Evolutionary conservation across 495 filamentous ascomycete species (phyloP), one percentile per base, ranked within the genome.

Genomic region (Trichoderma parareesei): DNA sequence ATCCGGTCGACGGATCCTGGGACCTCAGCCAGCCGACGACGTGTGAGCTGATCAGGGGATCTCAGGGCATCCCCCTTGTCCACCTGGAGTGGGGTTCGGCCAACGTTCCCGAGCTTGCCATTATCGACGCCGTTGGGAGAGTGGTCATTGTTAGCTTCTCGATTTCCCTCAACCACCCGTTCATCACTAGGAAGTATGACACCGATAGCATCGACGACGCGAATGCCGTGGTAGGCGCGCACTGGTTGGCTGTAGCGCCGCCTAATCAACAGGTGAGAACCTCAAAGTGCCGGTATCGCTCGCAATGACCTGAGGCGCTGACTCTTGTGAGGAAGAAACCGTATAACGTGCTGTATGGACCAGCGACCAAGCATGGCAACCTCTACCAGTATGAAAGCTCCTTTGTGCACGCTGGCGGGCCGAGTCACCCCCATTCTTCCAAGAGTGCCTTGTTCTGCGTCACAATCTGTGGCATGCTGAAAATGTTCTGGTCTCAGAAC

Each of bases 1-100:
- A 85, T 65, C 82, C 87, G 1, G 80, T 87, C 14, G 84, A 88
- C 76, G 90, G 90, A 0, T 80, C 80, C 65, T 98, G 92, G 90
- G 78, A 76, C n/a, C 77, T 98, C 43, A 91, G 88, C 68, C 84
- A 90, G 38, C 75, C 82, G 5, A 78, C 69, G 38, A 64, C 73
- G 4, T 67, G 78, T 72, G 40, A 75, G 78, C 35, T 72, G 74
- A 33, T 71, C 67, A n/a, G 73, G 40, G 77, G 66, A 20, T 44
- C 81, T 43, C 73, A 77, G 41, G 84, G 82, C 2, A 83, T 81
- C 60, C 79, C 87, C 7, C 74, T 88, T 41, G 82, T 86, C 14
- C 90, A 96, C 78, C 72, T 97, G n/a, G 86, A 81, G 48, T 97
- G 91, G 90, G 90, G 86, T 63, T 82, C 89, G 53, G 78, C 81